Percentiles rank a stretch among this genome's conserved stretches.
phyloP scores from a whole-genome alignment of 1,139 yeast genomes.

The Candida buenavistaensis region DNA sequence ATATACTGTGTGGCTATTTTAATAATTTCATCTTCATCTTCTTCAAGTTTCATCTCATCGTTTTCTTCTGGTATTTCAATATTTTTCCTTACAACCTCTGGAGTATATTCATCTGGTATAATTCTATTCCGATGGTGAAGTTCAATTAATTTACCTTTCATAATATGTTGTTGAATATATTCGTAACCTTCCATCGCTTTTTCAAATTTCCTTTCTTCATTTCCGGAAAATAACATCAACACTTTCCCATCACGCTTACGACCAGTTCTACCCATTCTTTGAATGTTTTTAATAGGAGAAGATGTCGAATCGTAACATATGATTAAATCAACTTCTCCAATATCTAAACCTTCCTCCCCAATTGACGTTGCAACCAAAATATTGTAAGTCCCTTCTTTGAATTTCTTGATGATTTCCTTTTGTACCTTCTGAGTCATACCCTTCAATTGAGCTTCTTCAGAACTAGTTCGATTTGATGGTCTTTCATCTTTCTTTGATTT shows the following conservation, averaged over 20 bases:
- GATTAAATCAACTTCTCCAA: conserved; percentile 94
- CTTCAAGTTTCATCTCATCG: conserved; percentile 45
- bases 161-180: conserved; percentile 67
- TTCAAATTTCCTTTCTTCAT: conserved; percentile 77
- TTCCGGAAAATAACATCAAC: conserved; percentile 71
- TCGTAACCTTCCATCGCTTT: conserved; percentile 85
- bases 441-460: conserved; percentile 52
- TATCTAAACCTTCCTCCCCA: conserved; percentile 98
- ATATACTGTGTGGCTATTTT: conserved; percentile 56
- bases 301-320: conserved; percentile 91
- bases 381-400: conserved; percentile 71
- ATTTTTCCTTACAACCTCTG: conserved; percentile 53
- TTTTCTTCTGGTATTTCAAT: conserved; percentile 75
- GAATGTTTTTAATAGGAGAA: conserved; percentile 91
- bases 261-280: conserved; percentile 98
- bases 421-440: conserved; percentile 77
- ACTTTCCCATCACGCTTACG: conserved; percentile 89
- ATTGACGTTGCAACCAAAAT: conserved; percentile 93
- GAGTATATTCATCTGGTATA: conserved; percentile 56
- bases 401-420: conserved; percentile 69
- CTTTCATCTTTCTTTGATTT: conserved; percentile 22
- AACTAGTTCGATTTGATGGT: conserved; percentile 31
- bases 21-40: conserved; percentile 70
- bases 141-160: conserved; percentile 40
- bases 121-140: conserved; percentile 59